Conservation (phyloP, 345 rosid species). For the Luvunga scandens region DNA sequence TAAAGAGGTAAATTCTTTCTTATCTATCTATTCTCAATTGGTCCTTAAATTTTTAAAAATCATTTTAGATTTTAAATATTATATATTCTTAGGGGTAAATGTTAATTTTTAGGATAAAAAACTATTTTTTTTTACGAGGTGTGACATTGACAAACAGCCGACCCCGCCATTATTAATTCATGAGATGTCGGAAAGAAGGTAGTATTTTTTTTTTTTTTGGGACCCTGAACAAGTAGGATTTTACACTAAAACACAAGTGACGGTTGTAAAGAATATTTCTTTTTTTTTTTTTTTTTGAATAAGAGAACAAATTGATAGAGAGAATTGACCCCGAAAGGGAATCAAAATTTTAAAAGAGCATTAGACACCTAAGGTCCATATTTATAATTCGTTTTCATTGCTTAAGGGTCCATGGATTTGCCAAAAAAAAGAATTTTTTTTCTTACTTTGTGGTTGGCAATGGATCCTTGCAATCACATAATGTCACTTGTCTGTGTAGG, state of each 20-base stretch:
- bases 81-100: too few relatives aligned
- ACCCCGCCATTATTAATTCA: too few relatives aligned
- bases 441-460: background rate
- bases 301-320: background rate
- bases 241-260: background rate
- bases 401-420: background rate
- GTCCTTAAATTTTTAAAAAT: too few relatives aligned
- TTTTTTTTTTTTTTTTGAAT: too few relatives aligned
- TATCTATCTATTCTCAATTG: too few relatives aligned
- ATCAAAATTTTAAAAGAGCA: constrained; percentile 1
- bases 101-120: too few relatives aligned
- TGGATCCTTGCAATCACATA: background rate
- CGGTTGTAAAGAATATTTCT: background rate
- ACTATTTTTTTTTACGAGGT: too few relatives aligned
- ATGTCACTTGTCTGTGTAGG: background rate
- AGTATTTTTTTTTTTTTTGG: too few relatives aligned
- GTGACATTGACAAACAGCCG: too few relatives aligned
- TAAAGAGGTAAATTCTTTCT: too few relatives aligned
- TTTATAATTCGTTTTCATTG: background rate
- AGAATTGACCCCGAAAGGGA: background rate
- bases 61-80: too few relatives aligned
- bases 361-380: constrained; percentile 1
- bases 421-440: background rate
- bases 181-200: too few relatives aligned
- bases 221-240: background rate